These are phyloP conservation scores for Boletales sp. DNA, from an alignment of 768 basidiomycete species.

Conservation along the genomic window DNA sequence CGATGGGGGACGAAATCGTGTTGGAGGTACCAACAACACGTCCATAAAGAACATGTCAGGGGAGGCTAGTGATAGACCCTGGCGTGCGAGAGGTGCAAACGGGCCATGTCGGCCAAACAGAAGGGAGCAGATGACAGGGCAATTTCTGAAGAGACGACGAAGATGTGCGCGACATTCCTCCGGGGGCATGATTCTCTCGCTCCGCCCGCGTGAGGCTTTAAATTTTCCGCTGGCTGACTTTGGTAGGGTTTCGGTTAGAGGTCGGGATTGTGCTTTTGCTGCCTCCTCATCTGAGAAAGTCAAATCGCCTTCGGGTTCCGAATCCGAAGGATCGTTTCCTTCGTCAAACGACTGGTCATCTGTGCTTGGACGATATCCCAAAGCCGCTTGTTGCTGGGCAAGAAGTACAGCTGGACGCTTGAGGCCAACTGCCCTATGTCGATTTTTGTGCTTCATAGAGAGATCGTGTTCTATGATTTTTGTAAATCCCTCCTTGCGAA, in stretches of 20 bases:
- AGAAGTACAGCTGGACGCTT: slow-evolving; percentile 77
- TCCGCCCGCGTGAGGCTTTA: slow-evolving; percentile 74
- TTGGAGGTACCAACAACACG: slow-evolving; percentile 86
- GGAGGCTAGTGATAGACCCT: slow-evolving; percentile 63
- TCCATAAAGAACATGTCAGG: slow-evolving; percentile 99
- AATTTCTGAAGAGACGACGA: slow-evolving; percentile 82
- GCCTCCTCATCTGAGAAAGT: slow-evolving; percentile 53
- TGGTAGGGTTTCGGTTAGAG: slow-evolving; percentile 42
- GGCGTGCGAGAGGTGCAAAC: slow-evolving; percentile 57
- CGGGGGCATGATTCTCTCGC: slow-evolving; percentile 86
- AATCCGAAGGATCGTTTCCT: slow-evolving; percentile 48
- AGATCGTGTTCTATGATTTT: slow-evolving; percentile 96
- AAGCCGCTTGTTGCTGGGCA: slow-evolving; percentile 34
- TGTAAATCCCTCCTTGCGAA: slow-evolving; percentile 89
- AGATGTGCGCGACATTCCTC: slow-evolving; percentile 95
- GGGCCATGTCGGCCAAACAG: slow-evolving; percentile 93
- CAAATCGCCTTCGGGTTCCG: slow-evolving; percentile 45
- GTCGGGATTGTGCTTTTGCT: slow-evolving; percentile 33
- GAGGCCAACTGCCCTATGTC: slow-evolving; percentile 47
- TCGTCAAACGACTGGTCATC: slow-evolving; percentile 34
- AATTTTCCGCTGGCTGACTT: slow-evolving; percentile 73
- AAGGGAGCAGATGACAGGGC: slow-evolving; percentile 75
- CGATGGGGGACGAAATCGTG: slow-evolving; percentile 91
- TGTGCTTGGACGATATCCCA: slow-evolving; percentile 23
- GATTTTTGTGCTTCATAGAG: slow-evolving; percentile 68